A percentile compares a stretch with the other conserved stretches of the same genome.
phyloP scores from a whole-genome alignment of 805 yeast species.

The Metschnikowia amazonensis region DNA sequence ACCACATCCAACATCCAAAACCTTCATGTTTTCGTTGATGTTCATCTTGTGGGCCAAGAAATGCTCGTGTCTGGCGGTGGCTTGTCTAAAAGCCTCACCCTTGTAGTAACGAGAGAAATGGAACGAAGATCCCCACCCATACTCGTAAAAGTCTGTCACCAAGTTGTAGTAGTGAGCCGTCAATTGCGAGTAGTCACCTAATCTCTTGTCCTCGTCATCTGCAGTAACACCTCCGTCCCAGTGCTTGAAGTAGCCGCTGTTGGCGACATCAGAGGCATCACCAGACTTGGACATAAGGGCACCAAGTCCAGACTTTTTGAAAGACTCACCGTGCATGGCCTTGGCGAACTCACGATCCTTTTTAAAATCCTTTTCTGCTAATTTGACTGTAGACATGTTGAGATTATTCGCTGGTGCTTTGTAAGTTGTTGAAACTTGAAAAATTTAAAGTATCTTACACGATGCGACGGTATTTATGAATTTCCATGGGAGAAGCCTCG shows the following conservation, averaged over 20 bases:
- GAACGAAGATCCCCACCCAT: constrained; percentile 99
- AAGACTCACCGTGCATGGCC: constrained; percentile 80
- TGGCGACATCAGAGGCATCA: constrained; percentile 73
- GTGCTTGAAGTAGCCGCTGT: constrained; percentile 88
- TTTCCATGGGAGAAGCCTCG: constrained; percentile 10
- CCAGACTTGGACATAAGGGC: constrained; percentile 74
- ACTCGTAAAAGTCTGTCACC: constrained; percentile 97
- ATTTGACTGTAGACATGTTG: constrained; percentile 22
- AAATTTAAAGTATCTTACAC: background rate
- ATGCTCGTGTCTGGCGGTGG: constrained; percentile 96
- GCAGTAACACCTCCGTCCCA: constrained; percentile 89
- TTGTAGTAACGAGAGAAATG: constrained; percentile 91
- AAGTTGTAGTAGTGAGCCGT: constrained; percentile 96
- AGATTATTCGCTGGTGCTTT: constrained; percentile 3
- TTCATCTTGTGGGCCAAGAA: constrained; percentile 86
- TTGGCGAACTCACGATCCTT: constrained; percentile 72
- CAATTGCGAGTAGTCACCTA: constrained; percentile 81
- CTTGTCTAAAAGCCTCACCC: constrained; percentile 92
- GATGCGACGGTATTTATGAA: constrained; percentile 3
- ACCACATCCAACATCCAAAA: constrained; percentile 98
- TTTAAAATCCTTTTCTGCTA: constrained; percentile 49
- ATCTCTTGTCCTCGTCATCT: constrained; percentile 67
- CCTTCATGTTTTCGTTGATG: constrained; percentile 74
- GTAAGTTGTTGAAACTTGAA: constrained; percentile 18
- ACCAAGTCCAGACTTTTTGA: constrained; percentile 62